A percentile compares a stretch with the other conserved stretches of the same genome.
These are phyloP conservation scores for Penicillium psychrosexuale DNA, from an alignment of 2,329 filamentous ascomycete species.

Conservation along the genomic window DNA sequence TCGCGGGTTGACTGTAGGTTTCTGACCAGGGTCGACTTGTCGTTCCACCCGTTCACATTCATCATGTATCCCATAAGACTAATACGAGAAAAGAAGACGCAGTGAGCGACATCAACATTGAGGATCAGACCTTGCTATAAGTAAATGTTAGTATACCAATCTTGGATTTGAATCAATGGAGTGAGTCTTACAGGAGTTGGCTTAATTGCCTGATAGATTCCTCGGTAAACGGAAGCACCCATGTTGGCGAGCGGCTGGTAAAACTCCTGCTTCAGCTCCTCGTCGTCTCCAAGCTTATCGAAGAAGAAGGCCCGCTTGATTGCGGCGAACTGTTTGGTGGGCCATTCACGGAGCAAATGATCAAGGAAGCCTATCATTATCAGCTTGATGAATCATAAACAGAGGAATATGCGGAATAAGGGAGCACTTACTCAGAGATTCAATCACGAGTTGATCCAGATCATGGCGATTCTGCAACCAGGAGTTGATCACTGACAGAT, in stretches of 20 bases:
- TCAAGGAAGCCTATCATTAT: constrained; percentile 68
- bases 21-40: constrained; percentile 32
- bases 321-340: constrained; percentile 62
- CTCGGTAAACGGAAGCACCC: constrained; percentile 76
- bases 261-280: constrained; percentile 51
- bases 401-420: not conserved
- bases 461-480: constrained; percentile 62
- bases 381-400: constrained; percentile 1
- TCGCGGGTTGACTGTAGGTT: constrained; percentile 24
- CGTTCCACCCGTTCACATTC: constrained; percentile 31
- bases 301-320: constrained; percentile 82
- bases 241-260: constrained; percentile 26
- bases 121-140: constrained; percentile 65
- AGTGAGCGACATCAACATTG: constrained; percentile 89
- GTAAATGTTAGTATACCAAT: not conserved
- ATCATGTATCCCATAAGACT: constrained; percentile 37
- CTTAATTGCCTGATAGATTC: constrained; percentile 81
- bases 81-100: constrained; percentile 72
- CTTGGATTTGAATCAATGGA: not conserved
- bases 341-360: constrained; percentile 78
- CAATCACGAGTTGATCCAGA: constrained; percentile 67
- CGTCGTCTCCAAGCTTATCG: constrained; percentile 49
- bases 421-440: constrained; percentile 65
- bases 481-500: constrained; percentile 61
- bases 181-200: constrained; percentile 57